Evolutionary conservation across 495 filamentous ascomycete species (phyloP), one percentile per base, ranked within the genome.

Genomic region (Durotheca rogersii): DNA sequence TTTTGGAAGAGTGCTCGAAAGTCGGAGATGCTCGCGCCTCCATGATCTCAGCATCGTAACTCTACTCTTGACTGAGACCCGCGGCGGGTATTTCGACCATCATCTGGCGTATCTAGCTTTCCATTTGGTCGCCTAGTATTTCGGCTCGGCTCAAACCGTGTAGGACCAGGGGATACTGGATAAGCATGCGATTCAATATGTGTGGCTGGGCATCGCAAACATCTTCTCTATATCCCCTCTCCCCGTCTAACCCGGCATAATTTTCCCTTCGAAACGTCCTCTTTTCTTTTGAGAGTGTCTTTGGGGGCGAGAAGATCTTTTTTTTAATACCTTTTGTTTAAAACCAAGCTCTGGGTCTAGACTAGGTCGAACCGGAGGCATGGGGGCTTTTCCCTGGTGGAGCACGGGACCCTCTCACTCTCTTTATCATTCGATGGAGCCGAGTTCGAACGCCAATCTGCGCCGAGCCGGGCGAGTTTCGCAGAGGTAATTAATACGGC

Each of bases 1-100:
- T 99, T 99, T 73, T 98, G 93, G 93, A 87, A 80, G 68, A 80
- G 76, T 61, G 76, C 70, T 41, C 62, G 71, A 34, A 73, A 70
- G 53, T 72, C 70, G 14, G 69, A 72, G 36, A 48, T 60, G 20
- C 32, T 46, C n/a, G 12, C 31, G 34, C 38, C 31, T 29, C 38
- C 32, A 44, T 60, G 51, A 59, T 50, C 20, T 31, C 18, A 3
- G 12, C 27, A 16, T 2, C 31, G 33, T 34, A 30, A 21, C 45
- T 30, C 43, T 38, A 32, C 25, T 47, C 42, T 21, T 31, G n/a
- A 51, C 47, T 36, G 32, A 36, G 19, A 47, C 36, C 35, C 33
- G 34, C 11, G 27, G 17, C 30, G 38, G 27, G 33, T 50, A 39
- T 34, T 18, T 11, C 49, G 17, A 30, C 31, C 29, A 36, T 16